Evolutionary conservation across 2,329 filamentous ascomycete genomes (phyloP), one percentile per base, ranked within the genome.

Genomic region (Aspergillus fumigatiaffinis): DNA sequence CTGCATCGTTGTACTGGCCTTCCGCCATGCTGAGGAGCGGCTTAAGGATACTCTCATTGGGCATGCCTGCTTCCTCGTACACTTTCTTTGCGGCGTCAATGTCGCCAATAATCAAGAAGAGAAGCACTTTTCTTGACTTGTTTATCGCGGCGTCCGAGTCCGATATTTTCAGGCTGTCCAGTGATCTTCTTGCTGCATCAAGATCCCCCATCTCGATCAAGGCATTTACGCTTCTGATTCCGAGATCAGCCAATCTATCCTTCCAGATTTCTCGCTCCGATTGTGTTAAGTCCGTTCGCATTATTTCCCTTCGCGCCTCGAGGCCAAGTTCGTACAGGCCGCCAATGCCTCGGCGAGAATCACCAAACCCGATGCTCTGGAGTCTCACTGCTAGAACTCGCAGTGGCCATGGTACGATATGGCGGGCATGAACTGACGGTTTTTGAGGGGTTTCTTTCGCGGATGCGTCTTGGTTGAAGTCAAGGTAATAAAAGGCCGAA

Each of bases 261-360:
- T 84, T 86, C 93, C 93, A 97, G 5, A 88, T 65, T 61, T 81
- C 78, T 17, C 80, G 77, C 23, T 84, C 84, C 0, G 85, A 80
- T 52, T 82, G 79, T 9, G 83, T 80, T 42, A 73, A 70, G 12
- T 71, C 76, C 0, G 84, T 80, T 32, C 76, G 79, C 20, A 77
- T 74, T 4, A 90, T 78, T 56, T 83, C 81, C 2, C 79, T 77
- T 20, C 92, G 81, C 2, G 90, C 91, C 72, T 96, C 91, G 8
- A 89, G 77, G 0, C 88, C 92, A 2, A 97, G 82, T 61, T 96
- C 92, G 70, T 96, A 96, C 71, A 96, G 91, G 48, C 89, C 90
- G 81, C 94, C 93, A 56, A 99, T 87, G 3, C 90, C 89, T 60
- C 92, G 83, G 4, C 93, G 83, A 51, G 87, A 85, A 73, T 99